Conservation (phyloP, 2,329 filamentous ascomycete species). For the Penicillium expansum region DNA sequence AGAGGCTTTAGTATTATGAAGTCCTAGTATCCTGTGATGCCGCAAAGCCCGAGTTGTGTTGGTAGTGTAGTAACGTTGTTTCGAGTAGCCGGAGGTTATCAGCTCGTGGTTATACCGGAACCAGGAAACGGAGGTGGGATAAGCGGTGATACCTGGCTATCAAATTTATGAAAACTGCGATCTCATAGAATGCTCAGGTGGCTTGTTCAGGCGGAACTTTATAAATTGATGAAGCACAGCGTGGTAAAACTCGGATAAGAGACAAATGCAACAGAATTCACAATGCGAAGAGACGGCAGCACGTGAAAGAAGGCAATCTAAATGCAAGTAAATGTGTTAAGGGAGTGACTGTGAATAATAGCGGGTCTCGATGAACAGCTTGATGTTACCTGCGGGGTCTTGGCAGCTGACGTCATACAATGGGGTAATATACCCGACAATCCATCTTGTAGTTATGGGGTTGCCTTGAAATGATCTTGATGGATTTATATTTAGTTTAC, state of each 20-base stretch:
- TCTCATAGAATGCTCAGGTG: background rate
- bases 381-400: background rate
- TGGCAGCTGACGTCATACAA: conserved; percentile 5
- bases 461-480: background rate
- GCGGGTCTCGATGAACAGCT: background rate
- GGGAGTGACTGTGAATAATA: background rate
- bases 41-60: background rate
- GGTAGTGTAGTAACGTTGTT: background rate
- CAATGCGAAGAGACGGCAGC: background rate
- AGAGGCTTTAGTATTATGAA: background rate
- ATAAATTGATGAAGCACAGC: background rate
- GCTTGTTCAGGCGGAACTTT: background rate
- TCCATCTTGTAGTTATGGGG: background rate
- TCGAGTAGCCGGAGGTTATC: background rate
- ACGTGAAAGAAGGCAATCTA: background rate
- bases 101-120: background rate
- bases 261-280: background rate
- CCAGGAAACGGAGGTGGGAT: background rate
- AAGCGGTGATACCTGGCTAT: background rate
- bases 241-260: background rate
- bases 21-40: background rate
- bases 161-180: background rate
- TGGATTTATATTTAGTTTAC: too few species aligned
- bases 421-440: background rate
- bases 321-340: background rate